Evolutionary conservation across 257 asterid species (phyloP), one percentile per base, ranked within the genome.

Genomic region (Solanum arcanum): DNA sequence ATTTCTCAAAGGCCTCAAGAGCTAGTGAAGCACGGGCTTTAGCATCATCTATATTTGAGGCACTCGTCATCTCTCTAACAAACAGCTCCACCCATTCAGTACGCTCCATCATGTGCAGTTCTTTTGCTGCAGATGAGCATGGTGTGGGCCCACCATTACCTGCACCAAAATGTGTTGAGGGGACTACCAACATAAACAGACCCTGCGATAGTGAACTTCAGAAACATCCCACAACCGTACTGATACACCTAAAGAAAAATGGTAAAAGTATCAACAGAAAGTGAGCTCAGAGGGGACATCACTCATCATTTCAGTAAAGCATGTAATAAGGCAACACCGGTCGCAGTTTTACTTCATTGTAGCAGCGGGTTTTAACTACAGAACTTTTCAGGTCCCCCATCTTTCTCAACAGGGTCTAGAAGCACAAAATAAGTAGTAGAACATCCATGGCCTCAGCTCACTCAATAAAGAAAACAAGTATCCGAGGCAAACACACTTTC

Each of bases 61-160:
- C 91, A 88, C 89, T 91, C 81, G 47, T 84, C 94, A 91, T 92
- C 86, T 92, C 93, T 83, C 88, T 90, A 81, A 91, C 92, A 86
- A 92, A 90, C 23, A 91, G 88, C 69, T 92, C 94, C 76, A 91
- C 93, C 93, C 92, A 90, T 41, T 91, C 89, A 31, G 89, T 89
- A 80, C 90, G 83, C 42, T 90, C 90, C 80, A 85, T 62, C 80
- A 83, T 42, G 87, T 89, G 87, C 81, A 64, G 84, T 73, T 77
- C 88, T 44, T 86, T 83, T 20, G 85, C 74, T 25, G 64, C 12
- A 16, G 87, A 87, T 39, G 91, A 85, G 86, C 83, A 44, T 64
- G 93, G 86, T 52, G 89, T 83, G 83, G 88, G 80, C 49, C 76
- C 93, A 72, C 88, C 96, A 91, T 90, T 88, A 88, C 89, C 90